Conservation (phyloP, 2,329 filamentous ascomycete genomes). For the Periglandula ipomoeae region DNA sequence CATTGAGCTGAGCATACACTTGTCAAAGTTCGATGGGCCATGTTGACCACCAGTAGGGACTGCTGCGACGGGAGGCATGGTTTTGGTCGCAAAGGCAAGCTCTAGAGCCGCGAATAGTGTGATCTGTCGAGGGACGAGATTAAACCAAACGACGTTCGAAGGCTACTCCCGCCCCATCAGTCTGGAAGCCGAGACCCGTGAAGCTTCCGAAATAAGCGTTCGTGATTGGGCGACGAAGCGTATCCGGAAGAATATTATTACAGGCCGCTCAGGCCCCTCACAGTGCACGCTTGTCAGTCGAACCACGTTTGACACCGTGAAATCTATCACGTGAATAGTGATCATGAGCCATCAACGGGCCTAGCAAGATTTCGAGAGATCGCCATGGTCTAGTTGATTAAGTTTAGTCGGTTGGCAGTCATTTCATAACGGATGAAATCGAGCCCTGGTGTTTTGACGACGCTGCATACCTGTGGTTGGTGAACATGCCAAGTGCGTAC, state of each 20-base stretch:
- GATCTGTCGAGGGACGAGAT: background rate
- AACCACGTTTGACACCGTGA: conserved; percentile 16
- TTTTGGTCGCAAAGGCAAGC: background rate
- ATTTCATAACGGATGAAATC: background rate
- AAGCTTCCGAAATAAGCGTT: background rate
- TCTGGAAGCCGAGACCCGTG: background rate
- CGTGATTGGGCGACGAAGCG: conserved; percentile 17
- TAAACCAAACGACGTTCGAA: background rate
- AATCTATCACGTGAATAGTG: conserved; percentile 25
- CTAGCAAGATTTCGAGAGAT: conserved; percentile 1
- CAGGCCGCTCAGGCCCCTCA: conserved; percentile 14
- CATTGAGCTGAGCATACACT: conserved; percentile 32
- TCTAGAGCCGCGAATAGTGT: background rate
- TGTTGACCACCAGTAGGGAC: conserved; percentile 29
- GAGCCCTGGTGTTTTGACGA: background rate
- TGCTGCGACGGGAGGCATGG: conserved; percentile 32
- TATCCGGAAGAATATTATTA: conserved; percentile 20
- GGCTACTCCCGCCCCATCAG: background rate
- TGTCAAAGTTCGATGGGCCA: conserved; percentile 45
- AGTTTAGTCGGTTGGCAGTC: background rate
- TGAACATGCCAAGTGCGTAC: conserved; percentile 1
- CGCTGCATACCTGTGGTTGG: background rate
- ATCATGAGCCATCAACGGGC: conserved; percentile 21
- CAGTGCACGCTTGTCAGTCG: conserved; percentile 14
- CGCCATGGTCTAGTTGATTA: background rate